Conservation (phyloP, 2,329 filamentous ascomycete genomes). For the Teratosphaeria destructans region DNA sequence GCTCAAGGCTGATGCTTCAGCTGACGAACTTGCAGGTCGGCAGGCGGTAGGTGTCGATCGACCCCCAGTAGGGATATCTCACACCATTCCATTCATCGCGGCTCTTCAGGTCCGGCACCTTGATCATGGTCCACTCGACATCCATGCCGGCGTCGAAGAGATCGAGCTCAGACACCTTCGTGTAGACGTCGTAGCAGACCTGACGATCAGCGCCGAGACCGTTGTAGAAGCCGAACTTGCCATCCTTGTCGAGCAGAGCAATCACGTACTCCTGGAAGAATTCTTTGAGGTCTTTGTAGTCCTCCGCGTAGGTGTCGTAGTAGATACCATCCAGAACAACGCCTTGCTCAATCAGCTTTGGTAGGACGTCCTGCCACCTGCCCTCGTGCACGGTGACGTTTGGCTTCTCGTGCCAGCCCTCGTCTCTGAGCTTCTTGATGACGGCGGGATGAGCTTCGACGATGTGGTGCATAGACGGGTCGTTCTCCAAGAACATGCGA, state of each 20-base stretch:
- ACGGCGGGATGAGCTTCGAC: slow-evolving; percentile 43
- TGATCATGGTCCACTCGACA: slow-evolving; percentile 71
- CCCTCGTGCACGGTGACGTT: slow-evolving; percentile 41
- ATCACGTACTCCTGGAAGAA: slow-evolving; percentile 88
- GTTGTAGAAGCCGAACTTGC: slow-evolving; percentile 54
- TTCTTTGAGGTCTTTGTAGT: slow-evolving; percentile 70
- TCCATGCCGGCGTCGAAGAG: slow-evolving; percentile 81
- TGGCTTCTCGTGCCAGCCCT: slow-evolving; percentile 39
- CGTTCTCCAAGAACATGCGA: slow-evolving; percentile 34
- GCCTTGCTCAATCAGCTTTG: slow-evolving; percentile 33
- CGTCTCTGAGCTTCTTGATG: slow-evolving; percentile 33
- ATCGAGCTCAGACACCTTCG: slow-evolving; percentile 83
- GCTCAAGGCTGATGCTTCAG: slow-evolving; percentile 27
- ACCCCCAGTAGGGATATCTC: slow-evolving; percentile 76
- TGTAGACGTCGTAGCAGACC: slow-evolving; percentile 94
- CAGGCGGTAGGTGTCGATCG: slow-evolving; percentile 61
- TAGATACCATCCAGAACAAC: slow-evolving; percentile 53
- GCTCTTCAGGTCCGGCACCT: slow-evolving; percentile 60
- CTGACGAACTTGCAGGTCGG: slow-evolving; percentile 66
- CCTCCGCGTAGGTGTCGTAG: slow-evolving; percentile 95
- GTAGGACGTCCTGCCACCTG: slow-evolving; percentile 40
- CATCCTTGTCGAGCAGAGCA: slow-evolving; percentile 55
- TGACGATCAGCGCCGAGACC: slow-evolving; percentile 82
- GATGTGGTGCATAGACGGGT: slow-evolving; percentile 38
- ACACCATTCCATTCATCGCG: slow-evolving; percentile 81